Evolutionary conservation across 257 asterid genomes (phyloP).

Genomic region (Echites panduratus): DNA sequence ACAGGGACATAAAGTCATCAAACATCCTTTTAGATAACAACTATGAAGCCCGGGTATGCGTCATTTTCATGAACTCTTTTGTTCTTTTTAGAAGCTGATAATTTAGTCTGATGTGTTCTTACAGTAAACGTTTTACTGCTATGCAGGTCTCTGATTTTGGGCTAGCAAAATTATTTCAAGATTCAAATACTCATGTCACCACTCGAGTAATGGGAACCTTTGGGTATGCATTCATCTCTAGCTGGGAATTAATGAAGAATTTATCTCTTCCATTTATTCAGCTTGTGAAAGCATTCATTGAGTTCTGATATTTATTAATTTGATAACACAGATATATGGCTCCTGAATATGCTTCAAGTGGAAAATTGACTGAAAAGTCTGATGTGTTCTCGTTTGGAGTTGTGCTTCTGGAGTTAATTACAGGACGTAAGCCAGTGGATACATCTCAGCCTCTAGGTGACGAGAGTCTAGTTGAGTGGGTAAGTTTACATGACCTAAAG

Average conservation of each 20-base stretch:
- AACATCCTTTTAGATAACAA: conserved; percentile 73
- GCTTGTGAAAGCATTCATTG: conserved; percentile 3
- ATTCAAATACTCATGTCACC: conserved; percentile 65
- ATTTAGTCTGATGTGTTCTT: background rate
- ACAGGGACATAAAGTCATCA: conserved; percentile 92
- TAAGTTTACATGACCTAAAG: conserved; percentile 25
- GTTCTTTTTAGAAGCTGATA: background rate
- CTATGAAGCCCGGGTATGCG: conserved; percentile 79
- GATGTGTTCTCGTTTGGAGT: conserved; percentile 87
- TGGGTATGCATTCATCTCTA: conserved; percentile 47
- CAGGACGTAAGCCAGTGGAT: conserved; percentile 92
- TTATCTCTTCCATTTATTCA: background rate
- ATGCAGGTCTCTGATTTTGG: conserved; percentile 91
- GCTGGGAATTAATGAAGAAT: background rate
- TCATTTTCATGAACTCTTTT: background rate
- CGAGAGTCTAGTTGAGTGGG: conserved; percentile 96
- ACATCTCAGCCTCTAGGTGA: conserved; percentile 88
- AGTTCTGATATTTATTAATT: background rate
- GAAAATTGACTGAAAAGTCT: conserved; percentile 80
- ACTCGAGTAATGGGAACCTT: conserved; percentile 94
- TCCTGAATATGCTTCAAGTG: conserved; percentile 92
- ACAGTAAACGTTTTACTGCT: conserved; percentile 6
- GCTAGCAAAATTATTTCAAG: conserved; percentile 79
- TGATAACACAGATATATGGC: conserved; percentile 75
- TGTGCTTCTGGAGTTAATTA: conserved; percentile 71